Evolutionary conservation across 1,139 yeast genomes (phyloP).

Genomic region (Schwanniomyces etchellsii): DNA sequence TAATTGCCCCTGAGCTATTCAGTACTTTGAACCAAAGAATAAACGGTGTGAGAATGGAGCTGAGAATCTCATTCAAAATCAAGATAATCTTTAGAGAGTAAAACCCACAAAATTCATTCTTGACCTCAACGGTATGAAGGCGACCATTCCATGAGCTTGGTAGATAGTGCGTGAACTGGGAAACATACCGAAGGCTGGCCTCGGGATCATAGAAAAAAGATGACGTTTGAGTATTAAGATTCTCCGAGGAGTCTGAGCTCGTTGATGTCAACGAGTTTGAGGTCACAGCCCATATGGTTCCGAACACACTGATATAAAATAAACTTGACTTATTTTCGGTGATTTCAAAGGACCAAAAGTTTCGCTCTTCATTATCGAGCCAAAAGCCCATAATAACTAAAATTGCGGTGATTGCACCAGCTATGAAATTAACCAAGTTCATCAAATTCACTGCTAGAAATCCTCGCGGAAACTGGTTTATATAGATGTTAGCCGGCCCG

Average conservation of each 20-base stretch:
- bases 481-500: slow-evolving; percentile 74
- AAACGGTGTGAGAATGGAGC: slow-evolving; percentile 81
- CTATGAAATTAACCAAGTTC: slow-evolving; percentile 63
- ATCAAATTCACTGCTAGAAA: slow-evolving; percentile 48
- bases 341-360: slow-evolving; percentile 84
- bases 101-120: slow-evolving; percentile 72
- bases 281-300: slow-evolving; percentile 74
- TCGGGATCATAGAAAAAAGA: slow-evolving; percentile 79
- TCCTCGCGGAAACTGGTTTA: slow-evolving; percentile 90
- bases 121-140: slow-evolving; percentile 78
- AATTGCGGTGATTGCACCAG: slow-evolving; percentile 88
- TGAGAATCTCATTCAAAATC: slow-evolving; percentile 72
- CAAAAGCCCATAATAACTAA: slow-evolving; percentile 73
- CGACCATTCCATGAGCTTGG: slow-evolving; percentile 84
- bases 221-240: slow-evolving; percentile 32
- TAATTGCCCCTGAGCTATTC: slow-evolving; percentile 61
- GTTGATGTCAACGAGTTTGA: slow-evolving; percentile 18
- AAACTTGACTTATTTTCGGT: slow-evolving; percentile 75
- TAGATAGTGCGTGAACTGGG: slow-evolving; percentile 83
- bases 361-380: slow-evolving; percentile 74
- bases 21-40: slow-evolving; percentile 82
- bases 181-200: slow-evolving; percentile 67
- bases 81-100: slow-evolving; percentile 71
- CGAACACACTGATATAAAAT: slow-evolving; percentile 83
- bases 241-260: slow-evolving; percentile 33